Percentiles rank a stretch among this genome's conserved stretches.
phyloP scores from a whole-genome alignment of 345 rosid genomes.

The Clausena lansium region DNA sequence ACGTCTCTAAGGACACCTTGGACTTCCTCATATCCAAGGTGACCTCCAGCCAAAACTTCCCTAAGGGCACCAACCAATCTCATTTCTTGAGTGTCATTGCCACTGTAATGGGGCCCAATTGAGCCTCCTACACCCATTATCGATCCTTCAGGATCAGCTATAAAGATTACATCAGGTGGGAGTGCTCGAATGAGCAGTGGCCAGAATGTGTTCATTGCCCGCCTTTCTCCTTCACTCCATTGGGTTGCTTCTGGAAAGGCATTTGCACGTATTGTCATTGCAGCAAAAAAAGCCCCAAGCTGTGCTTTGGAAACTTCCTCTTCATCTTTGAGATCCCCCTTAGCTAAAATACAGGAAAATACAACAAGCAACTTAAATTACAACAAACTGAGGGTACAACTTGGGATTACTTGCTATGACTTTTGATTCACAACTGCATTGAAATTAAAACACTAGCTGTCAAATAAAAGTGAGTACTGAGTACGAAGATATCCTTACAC shows the following conservation, averaged over 20 bases:
- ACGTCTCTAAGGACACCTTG: slow-evolving; percentile 85
- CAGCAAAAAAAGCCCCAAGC: slow-evolving; percentile 95
- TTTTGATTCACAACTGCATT: no score
- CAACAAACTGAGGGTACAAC: background rate
- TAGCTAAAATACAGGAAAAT: slow-evolving; percentile 41
- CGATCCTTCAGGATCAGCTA: slow-evolving; percentile 96
- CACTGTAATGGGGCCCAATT: slow-evolving; percentile 74
- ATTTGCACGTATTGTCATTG: slow-evolving; percentile 90
- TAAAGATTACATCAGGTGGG: slow-evolving; percentile 81
- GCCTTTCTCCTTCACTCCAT: slow-evolving; percentile 93
- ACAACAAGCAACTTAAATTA: background rate
- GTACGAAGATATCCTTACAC: no score
- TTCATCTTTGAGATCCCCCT: slow-evolving; percentile 71
- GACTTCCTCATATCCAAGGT: slow-evolving; percentile 91
- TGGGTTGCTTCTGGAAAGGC: slow-evolving; percentile 89
- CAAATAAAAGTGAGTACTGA: no score
- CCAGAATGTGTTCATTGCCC: slow-evolving; percentile 75
- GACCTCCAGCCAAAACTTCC: slow-evolving; percentile 95
- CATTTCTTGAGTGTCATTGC: slow-evolving; percentile 73
- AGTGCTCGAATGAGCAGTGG: slow-evolving; percentile 64
- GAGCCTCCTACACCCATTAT: slow-evolving; percentile 72
- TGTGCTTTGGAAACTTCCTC: slow-evolving; percentile 82
- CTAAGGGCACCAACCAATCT: slow-evolving; percentile 93
- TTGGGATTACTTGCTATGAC: no score
- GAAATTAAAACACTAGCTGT: no score